Percentiles rank a stretch among this genome's conserved stretches.
These are phyloP conservation scores for Calonectria montana DNA, from an alignment of 2,329 filamentous ascomycete species.

Conservation along the genomic window DNA sequence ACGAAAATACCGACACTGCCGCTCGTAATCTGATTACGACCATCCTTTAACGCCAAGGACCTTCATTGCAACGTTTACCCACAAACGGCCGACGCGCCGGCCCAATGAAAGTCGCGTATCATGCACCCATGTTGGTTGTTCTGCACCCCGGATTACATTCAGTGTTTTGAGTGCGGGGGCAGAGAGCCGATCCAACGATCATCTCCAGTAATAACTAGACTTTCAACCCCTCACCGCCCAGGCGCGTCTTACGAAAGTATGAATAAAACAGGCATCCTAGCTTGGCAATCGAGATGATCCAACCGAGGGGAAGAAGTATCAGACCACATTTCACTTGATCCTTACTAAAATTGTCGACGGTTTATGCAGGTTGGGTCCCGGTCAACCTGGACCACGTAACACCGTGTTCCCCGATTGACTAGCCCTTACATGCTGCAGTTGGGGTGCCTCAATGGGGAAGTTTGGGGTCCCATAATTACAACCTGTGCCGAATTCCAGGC, in stretches of 20 bases:
- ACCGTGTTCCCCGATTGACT: conserved; percentile 1
- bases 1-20: conserved; percentile 23
- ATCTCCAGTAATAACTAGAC: conserved; percentile 13
- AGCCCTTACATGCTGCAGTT: conserved; percentile 5
- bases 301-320: not conserved
- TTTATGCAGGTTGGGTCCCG: not conserved
- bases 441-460: not conserved
- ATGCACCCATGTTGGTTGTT: conserved; percentile 4
- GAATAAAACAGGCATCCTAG: conserved; percentile 17
- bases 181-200: conserved; percentile 14
- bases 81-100: conserved; percentile 20
- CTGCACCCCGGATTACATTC: conserved; percentile 28
- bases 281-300: not conserved
- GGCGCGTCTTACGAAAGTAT: conserved; percentile 28
- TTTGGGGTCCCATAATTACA: not conserved
- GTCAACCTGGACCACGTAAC: not conserved
- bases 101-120: conserved; percentile 26
- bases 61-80: not conserved
- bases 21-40: conserved; percentile 35
- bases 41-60: conserved; percentile 12
- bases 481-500: not conserved
- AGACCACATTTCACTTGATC: not conserved
- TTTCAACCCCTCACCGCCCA: conserved; percentile 8
- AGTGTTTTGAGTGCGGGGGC: conserved; percentile 30
- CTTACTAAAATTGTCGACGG: not conserved